phyloP scores from a whole-genome alignment of 805 yeast genomes.

The Grigorovia yakushimaensis region DNA sequence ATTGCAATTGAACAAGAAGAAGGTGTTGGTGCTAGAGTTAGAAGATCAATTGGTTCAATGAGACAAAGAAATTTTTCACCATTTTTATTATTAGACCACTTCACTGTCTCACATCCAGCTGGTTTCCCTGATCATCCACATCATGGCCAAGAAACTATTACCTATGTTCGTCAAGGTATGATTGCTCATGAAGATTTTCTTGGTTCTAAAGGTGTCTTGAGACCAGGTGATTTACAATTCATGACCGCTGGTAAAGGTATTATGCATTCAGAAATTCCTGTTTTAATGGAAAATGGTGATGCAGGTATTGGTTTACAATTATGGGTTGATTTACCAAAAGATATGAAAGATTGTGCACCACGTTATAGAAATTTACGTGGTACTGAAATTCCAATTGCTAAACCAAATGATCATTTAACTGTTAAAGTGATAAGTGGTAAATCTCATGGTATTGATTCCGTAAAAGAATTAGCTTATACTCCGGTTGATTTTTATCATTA shows the following conservation, averaged over 20 bases:
- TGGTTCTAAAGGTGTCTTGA: constrained; percentile 66
- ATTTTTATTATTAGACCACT: constrained; percentile 74
- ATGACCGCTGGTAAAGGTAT: constrained; percentile 91
- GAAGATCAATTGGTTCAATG: constrained; percentile 68
- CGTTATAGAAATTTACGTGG: constrained; percentile 68
- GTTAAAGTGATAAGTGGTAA: constrained; percentile 62
- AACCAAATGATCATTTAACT: constrained; percentile 52
- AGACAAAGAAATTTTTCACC: constrained; percentile 70
- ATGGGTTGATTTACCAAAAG: constrained; percentile 76
- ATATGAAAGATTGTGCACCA: constrained; percentile 54
- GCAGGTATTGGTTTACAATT: constrained; percentile 66
- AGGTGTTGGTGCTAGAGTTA: constrained; percentile 81
- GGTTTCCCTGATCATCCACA: constrained; percentile 85
- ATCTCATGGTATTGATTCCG: constrained; percentile 65
- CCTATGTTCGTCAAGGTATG: constrained; percentile 54
- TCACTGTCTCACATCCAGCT: constrained; percentile 48
- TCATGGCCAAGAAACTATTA: constrained; percentile 74
- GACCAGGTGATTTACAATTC: constrained; percentile 80
- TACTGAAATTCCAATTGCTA: constrained; percentile 60
- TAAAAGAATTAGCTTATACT: constrained; percentile 68
- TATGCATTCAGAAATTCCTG: constrained; percentile 82
- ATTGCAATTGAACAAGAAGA: constrained; percentile 64
- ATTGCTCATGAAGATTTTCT: constrained; percentile 82
- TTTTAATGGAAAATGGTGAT: constrained; percentile 37
- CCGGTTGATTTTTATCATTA: constrained; percentile 69